Conservation (phyloP, 176 grass and related monocot species). For the Oryza punctata region DNA sequence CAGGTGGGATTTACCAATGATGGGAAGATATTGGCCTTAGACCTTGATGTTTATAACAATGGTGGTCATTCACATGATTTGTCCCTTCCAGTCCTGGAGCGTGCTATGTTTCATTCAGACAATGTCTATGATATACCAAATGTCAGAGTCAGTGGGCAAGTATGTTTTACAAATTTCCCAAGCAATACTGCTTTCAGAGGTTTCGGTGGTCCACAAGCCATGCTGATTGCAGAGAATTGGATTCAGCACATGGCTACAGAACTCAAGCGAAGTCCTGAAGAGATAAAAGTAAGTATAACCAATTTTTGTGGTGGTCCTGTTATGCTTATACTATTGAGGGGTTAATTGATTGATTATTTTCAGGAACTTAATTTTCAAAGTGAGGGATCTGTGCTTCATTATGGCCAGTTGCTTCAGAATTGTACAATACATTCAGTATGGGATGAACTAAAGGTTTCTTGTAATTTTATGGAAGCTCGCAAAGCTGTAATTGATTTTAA, state of each 20-base stretch:
- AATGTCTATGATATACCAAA: conserved; percentile 92
- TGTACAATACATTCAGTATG: conserved; percentile 74
- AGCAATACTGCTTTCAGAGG: conserved; percentile 98
- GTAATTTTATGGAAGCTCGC: conserved; percentile 63
- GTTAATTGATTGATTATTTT: conserved; percentile 31
- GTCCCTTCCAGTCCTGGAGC: conserved; percentile 75
- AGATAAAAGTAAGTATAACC: conserved; percentile 66
- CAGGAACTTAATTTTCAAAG: conserved; percentile 92
- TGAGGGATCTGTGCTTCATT: conserved; percentile 75
- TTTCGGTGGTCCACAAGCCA: conserved; percentile 94
- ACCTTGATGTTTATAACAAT: conserved; percentile 88
- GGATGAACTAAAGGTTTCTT: conserved; percentile 87
- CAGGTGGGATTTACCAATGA: conserved; percentile 90
- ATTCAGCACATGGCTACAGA: conserved; percentile 85
- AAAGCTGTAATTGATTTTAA: conserved; percentile 60
- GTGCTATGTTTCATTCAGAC: conserved; percentile 79
- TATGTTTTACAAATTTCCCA: conserved; percentile 94
- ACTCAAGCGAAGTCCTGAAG: conserved; percentile 70
- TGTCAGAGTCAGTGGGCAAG: conserved; percentile 70
- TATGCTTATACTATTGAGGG: not conserved
- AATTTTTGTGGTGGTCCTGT: conserved; percentile 29
- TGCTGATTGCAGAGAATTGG: conserved; percentile 94
- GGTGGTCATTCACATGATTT: conserved; percentile 83
- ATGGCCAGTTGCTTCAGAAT: conserved; percentile 76
- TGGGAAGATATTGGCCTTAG: conserved; percentile 82